A percentile compares a stretch with the other conserved stretches of the same genome.
These are phyloP conservation scores for Tulasnella sp. DNA, from an alignment of 768 basidiomycete genomes.

Conservation along the genomic window DNA sequence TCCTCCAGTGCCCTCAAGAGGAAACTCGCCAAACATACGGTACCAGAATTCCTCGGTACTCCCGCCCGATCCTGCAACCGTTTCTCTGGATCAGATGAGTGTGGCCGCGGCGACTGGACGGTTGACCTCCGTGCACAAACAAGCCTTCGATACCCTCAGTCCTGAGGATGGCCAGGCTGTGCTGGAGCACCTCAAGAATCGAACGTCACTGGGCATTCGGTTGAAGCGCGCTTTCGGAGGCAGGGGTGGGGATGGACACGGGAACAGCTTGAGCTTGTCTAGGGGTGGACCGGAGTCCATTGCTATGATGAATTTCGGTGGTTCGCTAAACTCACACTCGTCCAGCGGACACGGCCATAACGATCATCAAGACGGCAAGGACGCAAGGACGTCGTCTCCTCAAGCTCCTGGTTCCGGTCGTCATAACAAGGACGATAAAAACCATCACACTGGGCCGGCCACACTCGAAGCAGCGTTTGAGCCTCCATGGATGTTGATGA, in stretches of 20 bases:
- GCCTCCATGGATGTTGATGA: conserved; percentile 55
- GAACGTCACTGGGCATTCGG: conserved; percentile 10
- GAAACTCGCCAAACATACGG: background rate
- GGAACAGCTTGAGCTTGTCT: no score
- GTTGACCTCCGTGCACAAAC: conserved; percentile 4
- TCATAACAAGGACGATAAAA: background rate
- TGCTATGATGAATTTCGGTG: no score
- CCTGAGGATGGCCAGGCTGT: conserved; percentile 13
- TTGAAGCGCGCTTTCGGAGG: conserved; percentile 16
- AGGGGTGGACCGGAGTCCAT: background rate
- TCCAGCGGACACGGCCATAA: background rate
- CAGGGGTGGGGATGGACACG: background rate
- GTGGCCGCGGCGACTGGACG: conserved; percentile 7
- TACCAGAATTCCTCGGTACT: background rate
- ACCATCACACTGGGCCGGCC: background rate
- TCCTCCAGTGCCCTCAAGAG: background rate
- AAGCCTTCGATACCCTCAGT: conserved; percentile 12
- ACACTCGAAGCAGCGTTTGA: conserved; percentile 24
- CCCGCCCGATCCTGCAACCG: background rate
- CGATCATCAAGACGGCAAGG: background rate
- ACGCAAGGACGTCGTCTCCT: background rate
- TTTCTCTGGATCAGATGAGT: conserved; percentile 12
- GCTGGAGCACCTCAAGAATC: conserved; percentile 12
- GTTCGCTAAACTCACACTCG: background rate
- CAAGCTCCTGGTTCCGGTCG: background rate